Conservation (phyloP, 345 rosid species). For the Citrus inodora region DNA sequence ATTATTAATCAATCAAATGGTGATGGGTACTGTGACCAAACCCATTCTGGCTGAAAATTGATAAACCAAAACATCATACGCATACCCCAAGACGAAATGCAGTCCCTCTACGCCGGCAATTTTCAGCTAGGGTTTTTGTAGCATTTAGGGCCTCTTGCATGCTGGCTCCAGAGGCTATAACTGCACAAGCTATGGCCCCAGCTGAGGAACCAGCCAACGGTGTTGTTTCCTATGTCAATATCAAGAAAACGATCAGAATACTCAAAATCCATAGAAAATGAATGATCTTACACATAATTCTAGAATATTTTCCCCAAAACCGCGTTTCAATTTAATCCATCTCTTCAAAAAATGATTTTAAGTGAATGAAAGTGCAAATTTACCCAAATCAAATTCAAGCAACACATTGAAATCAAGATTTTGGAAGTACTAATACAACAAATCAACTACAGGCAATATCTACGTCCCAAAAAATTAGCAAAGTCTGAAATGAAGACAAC, state of each 20-base stretch:
- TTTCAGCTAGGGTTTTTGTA: constrained; percentile 66
- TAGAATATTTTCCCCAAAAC: neutral
- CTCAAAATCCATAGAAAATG: neutral
- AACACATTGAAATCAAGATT: neutral
- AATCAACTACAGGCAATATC: neutral
- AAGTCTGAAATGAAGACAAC: neutral
- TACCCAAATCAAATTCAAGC: neutral
- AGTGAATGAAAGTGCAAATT: neutral
- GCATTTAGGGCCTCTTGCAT: constrained; percentile 71
- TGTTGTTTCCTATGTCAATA: constrained; percentile 62
- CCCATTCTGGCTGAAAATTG: neutral
- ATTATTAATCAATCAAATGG: neutral
- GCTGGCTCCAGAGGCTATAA: constrained; percentile 70
- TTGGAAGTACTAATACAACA: neutral
- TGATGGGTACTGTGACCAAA: neutral
- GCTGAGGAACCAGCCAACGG: constrained; percentile 96
- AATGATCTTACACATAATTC: neutral
- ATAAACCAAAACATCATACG: neutral
- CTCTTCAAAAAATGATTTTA: neutral
- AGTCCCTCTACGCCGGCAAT: constrained; percentile 85
- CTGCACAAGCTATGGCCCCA: constrained; percentile 88
- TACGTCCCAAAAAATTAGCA: neutral
- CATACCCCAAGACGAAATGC: constrained; percentile 95
- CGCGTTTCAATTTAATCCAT: neutral
- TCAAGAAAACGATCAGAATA: neutral